These are phyloP conservation scores for Cinchona pubescens DNA, from an alignment of 257 asterid genomes.

Conservation along the genomic window DNA sequence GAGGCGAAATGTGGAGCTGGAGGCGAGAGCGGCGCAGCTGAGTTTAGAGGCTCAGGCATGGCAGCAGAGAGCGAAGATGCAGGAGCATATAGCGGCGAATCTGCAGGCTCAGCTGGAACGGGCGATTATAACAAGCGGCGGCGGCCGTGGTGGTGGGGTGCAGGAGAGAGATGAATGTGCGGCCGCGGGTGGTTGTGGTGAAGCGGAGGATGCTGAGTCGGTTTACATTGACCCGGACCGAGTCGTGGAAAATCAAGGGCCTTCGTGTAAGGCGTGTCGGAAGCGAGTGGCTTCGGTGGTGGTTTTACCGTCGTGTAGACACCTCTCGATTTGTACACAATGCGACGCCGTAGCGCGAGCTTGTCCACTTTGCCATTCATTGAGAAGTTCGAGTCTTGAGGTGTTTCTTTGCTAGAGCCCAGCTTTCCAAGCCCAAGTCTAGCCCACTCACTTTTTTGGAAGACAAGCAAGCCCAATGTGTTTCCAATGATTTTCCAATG, in stretches of 20 bases:
- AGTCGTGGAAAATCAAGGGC: constrained; percentile 30
- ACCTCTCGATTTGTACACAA: constrained; percentile 35
- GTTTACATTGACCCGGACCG: constrained; percentile 50
- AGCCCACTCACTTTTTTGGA: too few species aligned
- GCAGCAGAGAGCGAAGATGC: constrained; percentile 38
- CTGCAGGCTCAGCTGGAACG: constrained; percentile 44
- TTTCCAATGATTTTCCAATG: not conserved
- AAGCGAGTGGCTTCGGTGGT: constrained; percentile 39
- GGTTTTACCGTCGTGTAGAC: constrained; percentile 51
- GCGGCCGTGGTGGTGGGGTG: constrained; percentile 12
- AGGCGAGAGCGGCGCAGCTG: constrained; percentile 36
- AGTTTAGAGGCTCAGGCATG: constrained; percentile 43
- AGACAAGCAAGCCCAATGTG: not conserved
- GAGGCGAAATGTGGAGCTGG: constrained; percentile 36
- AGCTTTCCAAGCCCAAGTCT: constrained; percentile 8
- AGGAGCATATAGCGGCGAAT: constrained; percentile 39
- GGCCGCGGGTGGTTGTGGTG: constrained; percentile 20
- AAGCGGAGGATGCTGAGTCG: constrained; percentile 52
- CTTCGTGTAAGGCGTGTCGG: constrained; percentile 41
- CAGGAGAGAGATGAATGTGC: constrained; percentile 26
- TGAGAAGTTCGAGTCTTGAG: constrained; percentile 45
- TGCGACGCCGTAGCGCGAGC: constrained; percentile 40
- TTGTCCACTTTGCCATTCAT: constrained; percentile 38
- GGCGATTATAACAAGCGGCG: constrained; percentile 26
- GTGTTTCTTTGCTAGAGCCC: constrained; percentile 29